Percentiles rank a stretch among this genome's conserved stretches.
Conservation (phyloP, 2,329 filamentous ascomycete genomes). For the Phialophora tarda region DNA sequence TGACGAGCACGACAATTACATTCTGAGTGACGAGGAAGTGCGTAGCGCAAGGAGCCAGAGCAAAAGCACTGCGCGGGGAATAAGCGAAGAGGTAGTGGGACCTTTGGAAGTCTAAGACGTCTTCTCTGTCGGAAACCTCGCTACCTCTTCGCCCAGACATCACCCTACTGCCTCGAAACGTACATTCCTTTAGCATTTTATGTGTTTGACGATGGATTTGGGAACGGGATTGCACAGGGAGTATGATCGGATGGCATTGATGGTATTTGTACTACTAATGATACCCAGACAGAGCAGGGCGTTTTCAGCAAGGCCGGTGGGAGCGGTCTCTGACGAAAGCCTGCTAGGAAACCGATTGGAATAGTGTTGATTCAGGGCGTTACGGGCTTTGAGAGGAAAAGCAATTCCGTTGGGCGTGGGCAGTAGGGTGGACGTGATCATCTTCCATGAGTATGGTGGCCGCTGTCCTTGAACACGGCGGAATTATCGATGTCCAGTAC, state of each 20-base stretch:
- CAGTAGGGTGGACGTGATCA: neutral
- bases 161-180: neutral
- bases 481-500: neutral
- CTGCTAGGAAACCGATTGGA: slow-evolving; percentile 11
- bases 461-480: neutral
- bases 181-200: neutral
- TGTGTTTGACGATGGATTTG: slow-evolving; percentile 4
- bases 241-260: neutral
- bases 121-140: neutral
- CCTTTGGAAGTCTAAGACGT: slow-evolving; percentile 56
- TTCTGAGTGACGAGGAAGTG: slow-evolving; percentile 54
- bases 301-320: slow-evolving; percentile 26
- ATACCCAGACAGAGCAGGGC: slow-evolving; percentile 35
- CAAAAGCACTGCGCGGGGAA: slow-evolving; percentile 55
- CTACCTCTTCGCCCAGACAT: slow-evolving; percentile 5
- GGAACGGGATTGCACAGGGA: neutral
- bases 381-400: neutral
- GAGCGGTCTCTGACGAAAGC: slow-evolving; percentile 15
- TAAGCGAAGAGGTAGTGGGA: slow-evolving; percentile 61
- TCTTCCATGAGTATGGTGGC: neutral
- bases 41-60: slow-evolving; percentile 44
- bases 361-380: neutral
- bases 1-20: slow-evolving; percentile 51
- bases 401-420: neutral
- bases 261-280: slow-evolving; percentile 33